Conservation (phyloP, 371 early-diverging fungal species). For the Capillidium rhysosporum region DNA sequence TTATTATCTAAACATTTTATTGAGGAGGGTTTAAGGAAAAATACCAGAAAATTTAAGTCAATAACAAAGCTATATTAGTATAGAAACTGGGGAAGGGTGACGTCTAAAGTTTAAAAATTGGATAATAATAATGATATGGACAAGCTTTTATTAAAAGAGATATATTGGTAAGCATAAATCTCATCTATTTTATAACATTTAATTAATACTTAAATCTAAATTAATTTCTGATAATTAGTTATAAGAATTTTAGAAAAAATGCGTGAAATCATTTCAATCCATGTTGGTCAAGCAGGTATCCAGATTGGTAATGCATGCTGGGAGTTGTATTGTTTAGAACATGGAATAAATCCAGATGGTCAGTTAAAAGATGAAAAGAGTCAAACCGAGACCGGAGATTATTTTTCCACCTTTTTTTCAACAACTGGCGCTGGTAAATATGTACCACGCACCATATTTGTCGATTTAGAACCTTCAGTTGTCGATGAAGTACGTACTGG, state of each 20-base stretch:
- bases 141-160: no score
- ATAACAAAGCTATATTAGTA: no score
- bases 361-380: slow-evolving; percentile 37
- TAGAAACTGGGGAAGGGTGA: no score
- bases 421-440: slow-evolving; percentile 96
- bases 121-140: no score
- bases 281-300: slow-evolving; percentile 94
- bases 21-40: no score
- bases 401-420: slow-evolving; percentile 97
- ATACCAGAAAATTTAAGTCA: no score
- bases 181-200: no score
- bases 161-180: no score
- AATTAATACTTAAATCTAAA: no score
- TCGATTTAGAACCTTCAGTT: slow-evolving; percentile 82
- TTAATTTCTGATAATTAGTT: no score
- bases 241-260: slow-evolving; percentile 20
- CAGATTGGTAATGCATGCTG: slow-evolving; percentile 68
- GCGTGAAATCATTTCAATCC: slow-evolving; percentile 99
- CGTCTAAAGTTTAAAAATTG: no score
- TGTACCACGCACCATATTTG: slow-evolving; percentile 96
- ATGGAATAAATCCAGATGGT: slow-evolving; percentile 69
- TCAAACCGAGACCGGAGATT: slow-evolving; percentile 77
- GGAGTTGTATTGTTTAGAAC: slow-evolving; percentile 86
- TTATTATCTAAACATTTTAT: no score
- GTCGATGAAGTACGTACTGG: slow-evolving; percentile 78